phyloP scores from a whole-genome alignment of 2,329 filamentous ascomycete genomes.

The Cercospora sp. region DNA sequence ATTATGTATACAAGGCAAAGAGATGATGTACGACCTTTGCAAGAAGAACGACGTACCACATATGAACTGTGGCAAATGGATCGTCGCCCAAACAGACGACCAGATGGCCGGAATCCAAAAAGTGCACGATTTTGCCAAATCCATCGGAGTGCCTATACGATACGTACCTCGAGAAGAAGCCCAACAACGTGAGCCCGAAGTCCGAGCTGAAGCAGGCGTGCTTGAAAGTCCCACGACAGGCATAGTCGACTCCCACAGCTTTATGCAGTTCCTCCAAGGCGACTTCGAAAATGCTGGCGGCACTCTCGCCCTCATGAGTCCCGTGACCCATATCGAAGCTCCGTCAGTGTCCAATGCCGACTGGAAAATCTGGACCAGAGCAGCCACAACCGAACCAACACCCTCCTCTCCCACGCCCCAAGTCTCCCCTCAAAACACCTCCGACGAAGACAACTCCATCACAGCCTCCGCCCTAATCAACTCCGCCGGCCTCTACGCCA shows the following conservation, averaged over 20 bases:
- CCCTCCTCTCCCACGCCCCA: constrained; percentile 30
- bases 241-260: constrained; percentile 81
- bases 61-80: constrained; percentile 84
- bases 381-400: constrained; percentile 22
- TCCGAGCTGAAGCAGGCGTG: constrained; percentile 69
- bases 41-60: constrained; percentile 65
- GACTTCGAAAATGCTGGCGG: constrained; percentile 76
- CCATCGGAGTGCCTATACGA: constrained; percentile 66
- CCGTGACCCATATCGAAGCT: constrained; percentile 61
- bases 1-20: constrained; percentile 76
- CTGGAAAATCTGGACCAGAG: constrained; percentile 65
- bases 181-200: constrained; percentile 66
- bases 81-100: constrained; percentile 76
- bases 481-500: constrained; percentile 77
- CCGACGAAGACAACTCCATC: constrained; percentile 53
- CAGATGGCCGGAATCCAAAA: constrained; percentile 66
- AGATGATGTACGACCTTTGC: constrained; percentile 79
- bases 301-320: constrained; percentile 67
- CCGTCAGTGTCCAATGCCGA: constrained; percentile 54
- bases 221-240: constrained; percentile 86
- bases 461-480: constrained; percentile 79
- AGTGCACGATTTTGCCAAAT: constrained; percentile 55
- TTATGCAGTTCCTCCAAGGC: constrained; percentile 79
- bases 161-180: constrained; percentile 69
- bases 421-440: constrained; percentile 37